These are phyloP conservation scores for Gymnopus androsaceus DNA, from an alignment of 1,284 basidiomycete genomes.

Conservation along the genomic window DNA sequence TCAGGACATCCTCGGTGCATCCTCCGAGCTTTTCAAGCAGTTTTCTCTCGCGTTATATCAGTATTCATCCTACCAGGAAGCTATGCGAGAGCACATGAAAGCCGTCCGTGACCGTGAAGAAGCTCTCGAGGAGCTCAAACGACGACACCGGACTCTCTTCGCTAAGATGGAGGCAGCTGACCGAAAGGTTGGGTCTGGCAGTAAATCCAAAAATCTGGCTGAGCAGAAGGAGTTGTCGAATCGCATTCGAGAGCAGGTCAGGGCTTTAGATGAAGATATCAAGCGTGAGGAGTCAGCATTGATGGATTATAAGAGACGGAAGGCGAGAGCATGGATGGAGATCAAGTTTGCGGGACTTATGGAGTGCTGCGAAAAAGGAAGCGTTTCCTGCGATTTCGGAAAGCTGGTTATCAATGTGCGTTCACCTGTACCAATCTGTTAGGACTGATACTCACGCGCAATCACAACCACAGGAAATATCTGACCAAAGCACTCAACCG, in stretches of 20 bases:
- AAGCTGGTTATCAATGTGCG: conserved; percentile 73
- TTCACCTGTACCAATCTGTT: conserved; percentile 15
- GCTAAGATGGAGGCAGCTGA: conserved; percentile 84
- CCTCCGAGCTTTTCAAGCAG: conserved; percentile 69
- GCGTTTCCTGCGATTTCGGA: conserved; percentile 81
- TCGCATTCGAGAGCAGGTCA: conserved; percentile 76
- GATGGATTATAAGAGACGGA: conserved; percentile 82
- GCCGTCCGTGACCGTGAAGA: conserved; percentile 85
- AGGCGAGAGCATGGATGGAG: conserved; percentile 72
- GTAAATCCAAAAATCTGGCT: conserved; percentile 87
- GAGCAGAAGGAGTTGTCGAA: conserved; percentile 78
- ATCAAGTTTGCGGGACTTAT: conserved; percentile 87
- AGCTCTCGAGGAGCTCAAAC: conserved; percentile 74
- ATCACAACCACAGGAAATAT: conserved; percentile 63
- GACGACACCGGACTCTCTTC: conserved; percentile 67
- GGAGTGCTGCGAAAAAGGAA: conserved; percentile 86
- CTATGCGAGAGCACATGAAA: conserved; percentile 77
- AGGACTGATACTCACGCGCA: neutral
- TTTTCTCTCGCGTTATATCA: conserved; percentile 70
- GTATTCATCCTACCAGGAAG: conserved; percentile 74
- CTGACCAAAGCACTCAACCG: conserved; percentile 78
- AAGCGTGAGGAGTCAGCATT: conserved; percentile 81
- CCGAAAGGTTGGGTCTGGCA: conserved; percentile 61
- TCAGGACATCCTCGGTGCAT: conserved; percentile 78
- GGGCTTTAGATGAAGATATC: conserved; percentile 80